Evolutionary conservation across 148 eudicot genomes (phyloP), one percentile per base, ranked within the genome.

Genomic region (Arbutus unedo): DNA sequence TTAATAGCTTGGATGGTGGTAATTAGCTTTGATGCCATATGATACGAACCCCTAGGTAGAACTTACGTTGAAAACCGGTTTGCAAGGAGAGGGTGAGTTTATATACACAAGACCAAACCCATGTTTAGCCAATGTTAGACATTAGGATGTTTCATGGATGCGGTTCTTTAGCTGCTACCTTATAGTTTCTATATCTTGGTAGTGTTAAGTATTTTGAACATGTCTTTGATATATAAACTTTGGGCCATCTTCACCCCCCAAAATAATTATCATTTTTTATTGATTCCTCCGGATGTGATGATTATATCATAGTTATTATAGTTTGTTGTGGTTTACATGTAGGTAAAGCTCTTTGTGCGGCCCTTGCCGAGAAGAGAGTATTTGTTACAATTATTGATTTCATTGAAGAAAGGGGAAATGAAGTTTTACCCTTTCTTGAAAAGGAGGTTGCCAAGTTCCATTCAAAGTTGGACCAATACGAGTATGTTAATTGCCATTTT

Each of bases 271-370:
- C 5, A 6, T 66, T 66, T 66, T 66, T 10, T 10, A 6, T 11
- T 23, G 16, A 76, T 15, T 18, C 14, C 48, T 56, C 49, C 0
- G 15, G 9, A 54, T 77, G 48, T 7, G 19, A 6, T 77, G 64
- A 38, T 11, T 48, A 3, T 74, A 47, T 19, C n/a, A 25, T 15
- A 71, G 41, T 70, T 71, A 9, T 51, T 18, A 43, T 82, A 49
- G 19, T 67, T 18, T 80, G 21, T 73, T 72, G 41, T 4, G 77
- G 47, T 78, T 80, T 56, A 62, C 23, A 3, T 81, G 72, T 48
- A 93, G 98, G 95, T 88, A 92, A 88, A 84, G 97, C 95, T 79
- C 83, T 96, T 67, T 51, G 89, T 82, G n/a, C 94, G 62, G 99
- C 97, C 56, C 91, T 96, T 74, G 98, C 91, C 19, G 86, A 91